phyloP scores from a whole-genome alignment of 805 yeast species.

The Teunomyces funiuensis region DNA sequence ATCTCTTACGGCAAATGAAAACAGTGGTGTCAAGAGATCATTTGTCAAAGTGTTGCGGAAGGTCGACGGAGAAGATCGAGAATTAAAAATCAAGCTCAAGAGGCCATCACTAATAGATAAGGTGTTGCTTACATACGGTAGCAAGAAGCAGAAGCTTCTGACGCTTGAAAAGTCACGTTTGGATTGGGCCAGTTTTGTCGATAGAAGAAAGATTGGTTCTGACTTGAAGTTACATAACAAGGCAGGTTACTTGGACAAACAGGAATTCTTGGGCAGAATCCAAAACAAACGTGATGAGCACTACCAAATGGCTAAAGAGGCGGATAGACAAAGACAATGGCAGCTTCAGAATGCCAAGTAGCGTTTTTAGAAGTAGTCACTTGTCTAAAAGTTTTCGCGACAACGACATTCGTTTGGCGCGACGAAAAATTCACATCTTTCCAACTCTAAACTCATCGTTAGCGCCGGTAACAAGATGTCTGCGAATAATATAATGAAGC shows the following conservation, averaged over 20 bases:
- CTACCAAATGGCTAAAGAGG: constrained; percentile 43
- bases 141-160: constrained; percentile 71
- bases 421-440: constrained; percentile 2
- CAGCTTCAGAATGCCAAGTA: constrained; percentile 10
- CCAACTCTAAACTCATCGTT: constrained; percentile 1
- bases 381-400: background rate
- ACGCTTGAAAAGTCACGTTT: constrained; percentile 90
- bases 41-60: constrained; percentile 36
- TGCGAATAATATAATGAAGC: constrained; percentile 45
- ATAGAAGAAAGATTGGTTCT: constrained; percentile 77
- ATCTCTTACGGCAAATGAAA: constrained; percentile 21
- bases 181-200: constrained; percentile 95
- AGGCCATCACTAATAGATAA: constrained; percentile 76
- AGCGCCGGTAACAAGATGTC: constrained; percentile 9
- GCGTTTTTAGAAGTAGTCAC: background rate
- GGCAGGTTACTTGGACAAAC: constrained; percentile 88
- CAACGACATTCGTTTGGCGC: constrained; percentile 1
- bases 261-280: constrained; percentile 81
- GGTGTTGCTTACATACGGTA: constrained; percentile 61
- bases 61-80: constrained; percentile 34
- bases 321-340: constrained; percentile 22
- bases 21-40: constrained; percentile 16
- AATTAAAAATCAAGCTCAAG: constrained; percentile 58
- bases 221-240: constrained; percentile 80
- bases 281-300: constrained; percentile 57